Percentiles rank a stretch among this genome's conserved stretches.
Conservation (phyloP, 768 basidiomycete genomes). For the Tulasnella sp. region DNA sequence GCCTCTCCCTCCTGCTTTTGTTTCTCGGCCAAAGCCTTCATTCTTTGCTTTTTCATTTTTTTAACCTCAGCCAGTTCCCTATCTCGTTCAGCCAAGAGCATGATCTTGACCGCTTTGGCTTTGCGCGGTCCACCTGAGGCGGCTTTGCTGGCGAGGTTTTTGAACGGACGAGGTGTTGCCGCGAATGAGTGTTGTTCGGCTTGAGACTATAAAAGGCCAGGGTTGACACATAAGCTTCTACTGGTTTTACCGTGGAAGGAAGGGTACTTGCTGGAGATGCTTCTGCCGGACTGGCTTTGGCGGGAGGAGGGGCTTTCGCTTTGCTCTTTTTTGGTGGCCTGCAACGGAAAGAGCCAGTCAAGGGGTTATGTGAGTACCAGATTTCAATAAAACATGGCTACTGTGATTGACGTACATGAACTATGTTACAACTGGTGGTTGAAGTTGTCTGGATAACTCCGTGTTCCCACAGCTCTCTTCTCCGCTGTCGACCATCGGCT, state of each 20-base stretch:
- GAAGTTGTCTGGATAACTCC: not conserved
- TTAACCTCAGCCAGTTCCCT: slow-evolving; percentile 44
- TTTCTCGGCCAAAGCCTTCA: slow-evolving; percentile 52
- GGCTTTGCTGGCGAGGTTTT: slow-evolving; percentile 55
- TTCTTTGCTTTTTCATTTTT: not conserved
- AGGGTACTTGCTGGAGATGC: slow-evolving; percentile 2
- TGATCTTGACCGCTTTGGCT: slow-evolving; percentile 74
- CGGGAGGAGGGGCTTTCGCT: not conserved
- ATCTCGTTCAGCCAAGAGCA: slow-evolving; percentile 75
- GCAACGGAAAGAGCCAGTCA: not conserved
- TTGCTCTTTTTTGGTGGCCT: not conserved
- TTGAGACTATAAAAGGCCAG: slow-evolving; percentile 49
- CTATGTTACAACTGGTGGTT: not conserved
- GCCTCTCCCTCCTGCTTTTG: slow-evolving; percentile 4
- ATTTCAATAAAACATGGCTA: not conserved
- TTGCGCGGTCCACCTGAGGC: slow-evolving; percentile 64
- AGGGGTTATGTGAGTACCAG: not conserved
- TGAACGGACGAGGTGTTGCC: slow-evolving; percentile 69
- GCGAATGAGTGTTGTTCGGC: slow-evolving; percentile 73
- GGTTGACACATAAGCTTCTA: not conserved
- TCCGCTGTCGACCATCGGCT: no score
- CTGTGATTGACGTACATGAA: not conserved
- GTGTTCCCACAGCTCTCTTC: not conserved
- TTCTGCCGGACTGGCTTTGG: slow-evolving; percentile 10
- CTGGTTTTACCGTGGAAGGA: not conserved